phyloP scores from a whole-genome alignment of 768 basidiomycete species.

The Rhizopogon sp. region DNA sequence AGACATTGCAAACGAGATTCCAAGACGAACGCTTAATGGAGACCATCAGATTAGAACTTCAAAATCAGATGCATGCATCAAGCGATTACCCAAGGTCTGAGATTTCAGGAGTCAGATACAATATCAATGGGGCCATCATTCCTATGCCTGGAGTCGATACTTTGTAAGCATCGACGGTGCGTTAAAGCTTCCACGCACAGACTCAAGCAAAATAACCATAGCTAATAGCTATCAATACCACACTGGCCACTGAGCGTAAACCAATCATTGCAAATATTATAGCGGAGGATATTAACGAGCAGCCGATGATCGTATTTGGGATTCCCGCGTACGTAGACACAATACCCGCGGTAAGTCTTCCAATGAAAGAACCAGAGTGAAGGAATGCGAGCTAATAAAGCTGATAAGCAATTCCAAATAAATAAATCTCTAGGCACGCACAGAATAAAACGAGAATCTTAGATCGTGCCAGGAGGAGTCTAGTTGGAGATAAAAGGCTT shows the following conservation, averaged over 20 bases:
- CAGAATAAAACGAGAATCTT: slow-evolving; percentile 51
- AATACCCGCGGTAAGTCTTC: slow-evolving; percentile 38
- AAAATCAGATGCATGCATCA: background rate
- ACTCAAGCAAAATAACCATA: slow-evolving; percentile 47
- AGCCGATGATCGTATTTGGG: slow-evolving; percentile 37
- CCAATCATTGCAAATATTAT: slow-evolving; percentile 43
- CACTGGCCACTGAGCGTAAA: slow-evolving; percentile 32
- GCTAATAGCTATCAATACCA: slow-evolving; percentile 36
- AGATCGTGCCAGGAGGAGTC: slow-evolving; percentile 47
- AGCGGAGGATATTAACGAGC: slow-evolving; percentile 28
- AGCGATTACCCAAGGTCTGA: slow-evolving; percentile 43
- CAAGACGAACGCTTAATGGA: slow-evolving; percentile 29
- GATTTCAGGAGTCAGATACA: slow-evolving; percentile 37
- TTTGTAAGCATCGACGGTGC: background rate
- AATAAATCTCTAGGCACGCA: slow-evolving; percentile 14
- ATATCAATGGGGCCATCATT: slow-evolving; percentile 40
- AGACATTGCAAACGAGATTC: slow-evolving; percentile 43
- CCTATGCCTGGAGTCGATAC: slow-evolving; percentile 26
- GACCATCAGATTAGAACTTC: background rate
- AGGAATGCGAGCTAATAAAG: slow-evolving; percentile 41
- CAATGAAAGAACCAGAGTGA: slow-evolving; percentile 44
- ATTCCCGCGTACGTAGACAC: slow-evolving; percentile 37
- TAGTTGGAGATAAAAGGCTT: slow-evolving; percentile 55
- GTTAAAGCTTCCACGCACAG: slow-evolving; percentile 1
- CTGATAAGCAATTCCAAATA: background rate